A percentile compares a stretch with the other conserved stretches of the same genome.
phyloP scores from a whole-genome alignment of 179 eudicot genomes.

The Beta macrorhiza region DNA sequence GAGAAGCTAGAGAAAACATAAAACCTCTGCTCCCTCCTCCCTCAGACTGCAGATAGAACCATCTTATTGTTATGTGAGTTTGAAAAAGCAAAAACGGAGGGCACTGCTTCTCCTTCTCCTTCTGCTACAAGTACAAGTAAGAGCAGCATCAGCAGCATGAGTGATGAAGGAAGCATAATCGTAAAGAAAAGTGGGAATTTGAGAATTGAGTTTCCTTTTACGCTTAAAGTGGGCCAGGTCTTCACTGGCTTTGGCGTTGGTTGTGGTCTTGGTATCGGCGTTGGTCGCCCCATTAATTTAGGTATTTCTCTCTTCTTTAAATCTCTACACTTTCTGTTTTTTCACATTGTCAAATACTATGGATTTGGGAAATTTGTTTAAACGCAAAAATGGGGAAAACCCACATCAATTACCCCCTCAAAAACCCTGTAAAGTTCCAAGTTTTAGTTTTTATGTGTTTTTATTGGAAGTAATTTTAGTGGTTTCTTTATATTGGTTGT shows the following conservation, averaged over 20 bases:
- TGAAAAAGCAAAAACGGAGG: slow-evolving; percentile 20
- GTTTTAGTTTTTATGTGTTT: background rate
- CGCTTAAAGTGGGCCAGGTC: slow-evolving; percentile 79
- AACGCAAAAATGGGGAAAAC: slow-evolving; percentile 30
- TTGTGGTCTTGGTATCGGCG: slow-evolving; percentile 96
- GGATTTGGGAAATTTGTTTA: slow-evolving; percentile 42
- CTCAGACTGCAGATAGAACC: background rate
- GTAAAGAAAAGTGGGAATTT: slow-evolving; percentile 19
- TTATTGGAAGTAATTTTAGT: slow-evolving; percentile 6
- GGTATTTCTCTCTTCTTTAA: slow-evolving; percentile 38
- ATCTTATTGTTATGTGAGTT: no score
- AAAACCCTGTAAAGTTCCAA: slow-evolving; percentile 24
- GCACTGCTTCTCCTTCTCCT: background rate
- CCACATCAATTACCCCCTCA: slow-evolving; percentile 23
- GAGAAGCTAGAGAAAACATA: no score
- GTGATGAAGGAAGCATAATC: slow-evolving; percentile 14
- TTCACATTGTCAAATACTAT: slow-evolving; percentile 17
- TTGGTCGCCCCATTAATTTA: slow-evolving; percentile 79
- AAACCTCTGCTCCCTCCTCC: no score
- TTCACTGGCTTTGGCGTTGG: slow-evolving; percentile 95
- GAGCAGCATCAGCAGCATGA: slow-evolving; percentile 6
- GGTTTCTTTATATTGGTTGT: background rate
- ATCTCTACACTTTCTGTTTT: background rate
- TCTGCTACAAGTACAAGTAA: slow-evolving; percentile 26
- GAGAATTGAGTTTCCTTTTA: slow-evolving; percentile 77